phyloP scores from a whole-genome alignment of 225 moss, liverwort and hornwort genomes.

The Bryoerythrophyllum caledonicum region DNA sequence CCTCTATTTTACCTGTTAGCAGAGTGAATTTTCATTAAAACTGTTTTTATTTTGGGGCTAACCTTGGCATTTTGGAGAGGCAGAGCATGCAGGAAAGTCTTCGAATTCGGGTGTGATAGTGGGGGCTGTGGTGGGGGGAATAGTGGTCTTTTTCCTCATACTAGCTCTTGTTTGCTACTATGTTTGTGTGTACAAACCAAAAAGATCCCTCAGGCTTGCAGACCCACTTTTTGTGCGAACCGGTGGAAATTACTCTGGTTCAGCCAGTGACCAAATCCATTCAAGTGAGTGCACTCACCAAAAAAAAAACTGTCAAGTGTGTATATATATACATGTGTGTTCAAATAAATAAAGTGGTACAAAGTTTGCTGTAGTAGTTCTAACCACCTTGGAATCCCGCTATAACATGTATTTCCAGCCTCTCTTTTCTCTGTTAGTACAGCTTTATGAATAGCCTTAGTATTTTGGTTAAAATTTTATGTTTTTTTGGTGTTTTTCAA shows the following conservation, averaged over 20 bases:
- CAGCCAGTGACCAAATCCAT: slow-evolving; percentile 33
- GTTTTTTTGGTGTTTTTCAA: not conserved
- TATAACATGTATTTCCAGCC: too few species aligned
- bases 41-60: not conserved
- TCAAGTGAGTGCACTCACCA: slow-evolving; percentile 25
- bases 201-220: slow-evolving; percentile 25
- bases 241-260: slow-evolving; percentile 38
- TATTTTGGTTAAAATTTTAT: too few species aligned
- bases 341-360: too few species aligned
- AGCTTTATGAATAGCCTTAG: too few species aligned
- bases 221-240: slow-evolving; percentile 36
- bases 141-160: slow-evolving; percentile 27
- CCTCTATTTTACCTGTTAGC: not conserved
- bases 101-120: slow-evolving; percentile 34
- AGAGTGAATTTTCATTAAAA: too few species aligned
- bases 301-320: not conserved
- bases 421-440: too few species aligned
- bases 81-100: slow-evolving; percentile 31
- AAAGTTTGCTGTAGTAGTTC: too few species aligned
- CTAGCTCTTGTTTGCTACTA: slow-evolving; percentile 38
- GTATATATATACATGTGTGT: too few species aligned
- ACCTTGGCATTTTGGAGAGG: slow-evolving; percentile 5
- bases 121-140: slow-evolving; percentile 59
- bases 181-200: slow-evolving; percentile 34
- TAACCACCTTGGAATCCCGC: too few species aligned